A percentile compares a stretch with the other conserved stretches of the same genome.
Evolutionary conservation across 2,329 filamentous ascomycete genomes (phyloP).

Genomic region (Fusarium sulawesiense): DNA sequence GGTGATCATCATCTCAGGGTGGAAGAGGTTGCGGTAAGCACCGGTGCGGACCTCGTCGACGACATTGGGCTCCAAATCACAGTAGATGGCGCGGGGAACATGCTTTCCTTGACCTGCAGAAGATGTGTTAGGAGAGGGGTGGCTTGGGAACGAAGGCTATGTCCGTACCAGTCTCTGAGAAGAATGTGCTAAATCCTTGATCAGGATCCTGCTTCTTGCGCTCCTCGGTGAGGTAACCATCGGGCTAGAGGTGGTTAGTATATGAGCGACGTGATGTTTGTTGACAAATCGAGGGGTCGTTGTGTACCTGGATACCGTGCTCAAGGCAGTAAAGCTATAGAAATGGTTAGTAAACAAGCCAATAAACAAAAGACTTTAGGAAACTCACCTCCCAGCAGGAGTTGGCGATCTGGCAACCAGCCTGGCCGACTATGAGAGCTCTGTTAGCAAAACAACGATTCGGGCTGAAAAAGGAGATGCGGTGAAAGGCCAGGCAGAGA

Average conservation of each 20-base stretch:
- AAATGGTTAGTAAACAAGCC: conserved; percentile 34
- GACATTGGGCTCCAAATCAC: conserved; percentile 99
- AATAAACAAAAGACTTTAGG: conserved; percentile 42
- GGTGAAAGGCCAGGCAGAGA: conserved; percentile 54
- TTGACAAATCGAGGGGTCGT: conserved; percentile 41
- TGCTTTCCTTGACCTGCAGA: conserved; percentile 93
- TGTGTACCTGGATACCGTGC: conserved; percentile 95
- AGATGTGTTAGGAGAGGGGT: conserved; percentile 27
- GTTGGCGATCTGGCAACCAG: conserved; percentile 99
- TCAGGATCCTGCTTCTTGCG: conserved; percentile 93
- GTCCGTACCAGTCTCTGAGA: conserved; percentile 93
- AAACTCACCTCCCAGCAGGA: conserved; percentile 98
- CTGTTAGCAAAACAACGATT: conserved; percentile 60
- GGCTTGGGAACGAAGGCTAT: neutral
- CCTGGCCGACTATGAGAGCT: conserved; percentile 87
- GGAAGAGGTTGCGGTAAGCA: conserved; percentile 95
- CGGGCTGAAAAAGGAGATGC: conserved; percentile 49
- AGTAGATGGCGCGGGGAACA: conserved; percentile 98
- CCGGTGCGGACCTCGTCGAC: conserved; percentile 99
- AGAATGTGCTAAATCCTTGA: conserved; percentile 99
- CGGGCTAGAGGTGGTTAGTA: conserved; percentile 71
- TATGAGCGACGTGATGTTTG: conserved; percentile 22
- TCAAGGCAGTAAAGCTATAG: conserved; percentile 97
- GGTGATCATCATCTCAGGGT: conserved; percentile 99
- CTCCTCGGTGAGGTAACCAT: conserved; percentile 98